Evolutionary conservation across 2,329 filamentous ascomycete genomes (phyloP), one percentile per base, ranked within the genome.

Genomic region (Dothideomycetidae sp.): DNA sequence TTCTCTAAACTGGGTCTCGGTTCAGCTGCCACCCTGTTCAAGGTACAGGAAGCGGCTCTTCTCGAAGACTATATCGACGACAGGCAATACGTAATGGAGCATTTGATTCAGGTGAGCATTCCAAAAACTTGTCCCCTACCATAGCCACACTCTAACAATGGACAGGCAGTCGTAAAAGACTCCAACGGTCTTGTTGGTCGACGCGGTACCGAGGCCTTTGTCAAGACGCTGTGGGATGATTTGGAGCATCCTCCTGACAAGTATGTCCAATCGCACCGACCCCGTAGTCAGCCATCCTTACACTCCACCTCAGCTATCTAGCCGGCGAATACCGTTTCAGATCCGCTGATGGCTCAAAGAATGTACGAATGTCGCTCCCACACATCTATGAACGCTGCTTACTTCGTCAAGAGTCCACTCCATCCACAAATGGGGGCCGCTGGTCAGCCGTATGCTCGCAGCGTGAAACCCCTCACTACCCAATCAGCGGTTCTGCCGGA

Each of bases 381-480:
- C 14, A n/a, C 10, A 7, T 26, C n/a, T 7, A 26, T n/a, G 21
- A 26, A 26, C 21, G n/a, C 7, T 7, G 21, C 16, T 26, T 2
- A 36, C 14, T 10, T 15, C 59, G 55, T 35, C 54, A 55, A 76
- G 59, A 81, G 75, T 48, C 64, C 75, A 33, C 58, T 73, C 13
- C 63, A 70, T 47, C 78, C 78, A 2, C 63, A 73, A 36, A 60
- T 83, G 18, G 78, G 78, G 2, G 66, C 65, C 26, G 75, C 78
- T 7, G 70, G 70, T 10, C 73, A 71, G n/a, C 68, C 75, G 0
- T 83, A 83, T 48, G 78, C 78, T 15, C 69, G 77, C 43, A 73
- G 74, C 0, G 73, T 80, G n/a, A 66, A 66, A 29, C 69, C 71
- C 1, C 58, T 57, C 32, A 69, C 63, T 31, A 62, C 70, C 35